Evolutionary conservation across 2,329 filamentous ascomycete genomes (phyloP).

Genomic region (Trichophyton schoenleinii): DNA sequence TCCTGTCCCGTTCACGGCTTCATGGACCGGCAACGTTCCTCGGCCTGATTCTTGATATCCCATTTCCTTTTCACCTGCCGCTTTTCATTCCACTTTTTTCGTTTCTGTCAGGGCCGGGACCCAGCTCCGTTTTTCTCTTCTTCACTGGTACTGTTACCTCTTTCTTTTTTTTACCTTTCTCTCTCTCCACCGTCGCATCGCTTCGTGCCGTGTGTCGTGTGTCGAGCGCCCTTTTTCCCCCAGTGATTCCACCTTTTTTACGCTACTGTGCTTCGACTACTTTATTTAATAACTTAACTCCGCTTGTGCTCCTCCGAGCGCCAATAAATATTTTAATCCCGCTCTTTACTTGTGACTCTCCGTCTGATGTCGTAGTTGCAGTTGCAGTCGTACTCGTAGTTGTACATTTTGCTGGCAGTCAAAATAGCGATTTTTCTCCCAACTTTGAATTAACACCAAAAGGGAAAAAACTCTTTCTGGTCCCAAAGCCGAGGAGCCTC

Average conservation of each 20-base stretch:
- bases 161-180: neutral
- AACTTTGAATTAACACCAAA: too few relatives aligned
- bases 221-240: neutral
- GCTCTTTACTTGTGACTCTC: neutral
- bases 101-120: neutral
- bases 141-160: too few relatives aligned
- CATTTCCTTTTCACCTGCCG: neutral
- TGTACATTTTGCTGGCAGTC: too few relatives aligned
- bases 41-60: neutral
- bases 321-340: neutral
- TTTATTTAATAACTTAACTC: neutral
- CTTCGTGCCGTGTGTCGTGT: neutral
- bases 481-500: too few relatives aligned
- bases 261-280: neutral
- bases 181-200: neutral
- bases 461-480: too few relatives aligned
- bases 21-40: conserved; percentile 1
- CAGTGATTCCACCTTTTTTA: neutral
- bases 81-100: neutral
- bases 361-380: too few relatives aligned
- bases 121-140: neutral
- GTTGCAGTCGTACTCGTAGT: too few relatives aligned
- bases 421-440: too few relatives aligned
- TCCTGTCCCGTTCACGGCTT: neutral
- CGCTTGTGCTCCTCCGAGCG: neutral